Evolutionary conservation across 768 basidiomycete genomes (phyloP), one percentile per base, ranked within the genome.

Genomic region (Tricholoma furcatifolium): DNA sequence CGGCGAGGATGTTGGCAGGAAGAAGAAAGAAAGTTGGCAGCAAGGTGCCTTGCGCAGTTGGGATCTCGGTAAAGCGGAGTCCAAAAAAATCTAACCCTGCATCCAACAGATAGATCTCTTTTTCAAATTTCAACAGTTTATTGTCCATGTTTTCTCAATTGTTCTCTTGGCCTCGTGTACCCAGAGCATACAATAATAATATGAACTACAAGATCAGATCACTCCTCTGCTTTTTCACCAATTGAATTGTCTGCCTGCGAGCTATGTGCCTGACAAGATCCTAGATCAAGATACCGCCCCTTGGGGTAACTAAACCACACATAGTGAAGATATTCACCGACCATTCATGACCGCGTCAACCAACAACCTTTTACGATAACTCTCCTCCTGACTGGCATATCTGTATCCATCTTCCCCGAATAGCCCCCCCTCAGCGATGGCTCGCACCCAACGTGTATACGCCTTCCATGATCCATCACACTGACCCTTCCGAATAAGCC

Each of bases 41-140:
- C 43, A 63, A 61, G 59, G 56, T 61, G 56, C 41, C 53, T 49
- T 43, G 55, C 62, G 59, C 50, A 48, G 52, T 61, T 65, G 59
- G n/a, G 67, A 69, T 70, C 68, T 68, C 58, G 62, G 61, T 53
- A 57, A 60, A 56, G 63, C 70, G 70, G 70, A 71, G 68, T 67
- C 38, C 56, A 24, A 71, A 69, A 24, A 71, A 69, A 59, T 60
- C 7, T 54, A 57, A 60, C 50, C 53, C 51, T 53, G 43, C 42
- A 57, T 57, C 31, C 47, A 47, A 42, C 61, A 27, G n/a, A 27
- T 3, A 66, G 64, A 68, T 68, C 66, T 63, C 60, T n/a, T n/a
- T n/a, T n/a, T n/a, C n/a, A n/a, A n/a, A n/a, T 58, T 58, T 62
- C 55, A 56, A 38, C 6, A 17, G 7, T 43, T 27, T 49, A 36